Conservation (phyloP, 2,329 filamentous ascomycete genomes). For the Talaromyces sp. region DNA sequence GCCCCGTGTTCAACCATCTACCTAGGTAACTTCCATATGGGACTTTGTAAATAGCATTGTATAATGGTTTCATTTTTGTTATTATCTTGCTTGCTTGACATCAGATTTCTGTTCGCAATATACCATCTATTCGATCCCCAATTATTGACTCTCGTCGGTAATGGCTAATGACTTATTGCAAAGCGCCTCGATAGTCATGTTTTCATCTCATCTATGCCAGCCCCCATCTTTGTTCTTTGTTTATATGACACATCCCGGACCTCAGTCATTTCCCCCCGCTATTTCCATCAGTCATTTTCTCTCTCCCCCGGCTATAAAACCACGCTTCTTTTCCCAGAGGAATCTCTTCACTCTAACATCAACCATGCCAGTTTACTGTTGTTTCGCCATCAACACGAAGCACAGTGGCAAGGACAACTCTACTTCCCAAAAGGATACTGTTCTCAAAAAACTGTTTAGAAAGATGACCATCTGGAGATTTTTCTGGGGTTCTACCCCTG, state of each 20-base stretch:
- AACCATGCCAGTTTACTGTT: background rate
- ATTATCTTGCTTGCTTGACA: background rate
- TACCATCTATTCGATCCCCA: background rate
- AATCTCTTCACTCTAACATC: background rate
- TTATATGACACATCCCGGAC: background rate
- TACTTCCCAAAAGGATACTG: background rate
- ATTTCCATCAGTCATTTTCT: background rate
- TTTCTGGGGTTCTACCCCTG: background rate
- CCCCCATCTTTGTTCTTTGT: background rate
- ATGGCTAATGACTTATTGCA: no score
- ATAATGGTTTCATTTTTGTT: background rate
- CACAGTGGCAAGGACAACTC: background rate
- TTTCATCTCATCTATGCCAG: background rate
- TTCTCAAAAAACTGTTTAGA: background rate
- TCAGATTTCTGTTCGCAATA: background rate
- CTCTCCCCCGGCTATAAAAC: background rate
- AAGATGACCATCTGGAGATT: background rate
- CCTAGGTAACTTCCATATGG: background rate
- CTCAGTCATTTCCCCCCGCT: background rate
- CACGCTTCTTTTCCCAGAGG: background rate
- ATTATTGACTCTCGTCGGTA: no score
- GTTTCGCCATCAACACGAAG: background rate
- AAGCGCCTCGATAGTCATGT: no score
- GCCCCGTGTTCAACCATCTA: constrained; percentile 12
- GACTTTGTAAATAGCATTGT: background rate